Evolutionary conservation across 257 asterid genomes (phyloP).

Genomic region (Solanum corneliomulleri): DNA sequence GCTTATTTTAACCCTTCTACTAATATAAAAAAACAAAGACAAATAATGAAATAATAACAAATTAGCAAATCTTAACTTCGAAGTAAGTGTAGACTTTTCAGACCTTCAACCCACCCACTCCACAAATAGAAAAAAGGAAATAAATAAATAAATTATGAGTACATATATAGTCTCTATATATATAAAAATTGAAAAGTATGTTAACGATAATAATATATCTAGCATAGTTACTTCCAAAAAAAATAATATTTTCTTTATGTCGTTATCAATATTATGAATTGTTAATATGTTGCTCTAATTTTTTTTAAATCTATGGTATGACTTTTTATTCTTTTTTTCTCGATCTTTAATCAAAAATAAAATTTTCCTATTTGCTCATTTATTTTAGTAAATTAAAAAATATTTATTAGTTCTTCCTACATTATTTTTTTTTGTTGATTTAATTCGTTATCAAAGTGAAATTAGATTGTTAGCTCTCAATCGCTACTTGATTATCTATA

Average conservation of each 20-base stretch:
- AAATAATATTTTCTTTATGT: neutral
- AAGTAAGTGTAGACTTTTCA: neutral
- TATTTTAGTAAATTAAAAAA: neutral
- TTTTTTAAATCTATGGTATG: neutral
- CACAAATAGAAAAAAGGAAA: neutral
- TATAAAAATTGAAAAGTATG: neutral
- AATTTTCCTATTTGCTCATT: neutral
- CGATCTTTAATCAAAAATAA: neutral
- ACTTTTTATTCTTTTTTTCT: neutral
- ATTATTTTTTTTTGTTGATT: too few species aligned
- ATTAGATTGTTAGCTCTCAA: fast-evolving
- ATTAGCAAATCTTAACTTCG: neutral
- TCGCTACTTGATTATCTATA: fast-evolving
- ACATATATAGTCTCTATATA: neutral
- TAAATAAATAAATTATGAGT: neutral
- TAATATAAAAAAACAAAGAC: neutral
- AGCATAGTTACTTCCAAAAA: too few species aligned
- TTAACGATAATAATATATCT: too few species aligned
- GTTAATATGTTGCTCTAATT: neutral
- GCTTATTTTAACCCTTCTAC: neutral
- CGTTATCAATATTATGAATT: neutral
- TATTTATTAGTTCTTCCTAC: neutral
- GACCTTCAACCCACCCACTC: neutral
- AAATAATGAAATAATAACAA: neutral
- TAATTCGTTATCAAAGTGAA: too few species aligned